Percentiles rank a stretch among this genome's conserved stretches.
Conservation (phyloP, 2,329 filamentous ascomycete genomes). For the Pyricularia grisea region DNA sequence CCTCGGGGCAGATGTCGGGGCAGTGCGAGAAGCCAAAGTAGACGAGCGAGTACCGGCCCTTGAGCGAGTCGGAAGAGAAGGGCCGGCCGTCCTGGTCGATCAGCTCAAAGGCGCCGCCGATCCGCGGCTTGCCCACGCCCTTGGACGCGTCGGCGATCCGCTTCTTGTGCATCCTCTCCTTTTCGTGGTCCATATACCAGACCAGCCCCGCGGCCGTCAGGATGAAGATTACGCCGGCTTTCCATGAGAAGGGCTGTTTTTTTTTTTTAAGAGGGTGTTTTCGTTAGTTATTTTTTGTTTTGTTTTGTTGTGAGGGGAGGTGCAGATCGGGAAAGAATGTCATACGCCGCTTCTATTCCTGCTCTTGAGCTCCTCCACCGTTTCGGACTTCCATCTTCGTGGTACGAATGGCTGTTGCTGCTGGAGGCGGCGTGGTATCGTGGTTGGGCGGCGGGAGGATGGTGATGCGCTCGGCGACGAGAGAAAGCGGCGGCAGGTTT, state of each 20-base stretch:
- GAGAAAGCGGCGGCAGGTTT: neutral
- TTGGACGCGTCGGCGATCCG: constrained; percentile 86
- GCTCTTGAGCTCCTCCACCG: constrained; percentile 50
- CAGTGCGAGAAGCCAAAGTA: constrained; percentile 99
- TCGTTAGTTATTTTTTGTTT: neutral
- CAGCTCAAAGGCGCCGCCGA: constrained; percentile 78
- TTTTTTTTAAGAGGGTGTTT: constrained; percentile 21
- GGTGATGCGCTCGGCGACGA: constrained; percentile 1
- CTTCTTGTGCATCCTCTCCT: constrained; percentile 81
- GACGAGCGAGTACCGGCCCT: constrained; percentile 75
- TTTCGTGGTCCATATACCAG: constrained; percentile 90
- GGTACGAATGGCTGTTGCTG: constrained; percentile 17
- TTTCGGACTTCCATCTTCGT: constrained; percentile 35
- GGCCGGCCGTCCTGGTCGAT: constrained; percentile 70
- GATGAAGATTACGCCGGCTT: constrained; percentile 79
- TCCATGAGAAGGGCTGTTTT: constrained; percentile 85
- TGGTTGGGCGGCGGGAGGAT: neutral
- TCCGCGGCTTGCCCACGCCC: constrained; percentile 84
- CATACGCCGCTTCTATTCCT: constrained; percentile 45
- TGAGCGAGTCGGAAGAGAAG: constrained; percentile 73
- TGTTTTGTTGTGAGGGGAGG: neutral
- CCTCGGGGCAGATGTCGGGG: constrained; percentile 96
- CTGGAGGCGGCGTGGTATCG: neutral
- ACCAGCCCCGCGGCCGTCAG: constrained; percentile 66
- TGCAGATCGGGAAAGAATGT: too few relatives aligned